Conservation (phyloP, 2,329 filamentous ascomycete genomes). For the Ascochyta viciae-villosae region DNA sequence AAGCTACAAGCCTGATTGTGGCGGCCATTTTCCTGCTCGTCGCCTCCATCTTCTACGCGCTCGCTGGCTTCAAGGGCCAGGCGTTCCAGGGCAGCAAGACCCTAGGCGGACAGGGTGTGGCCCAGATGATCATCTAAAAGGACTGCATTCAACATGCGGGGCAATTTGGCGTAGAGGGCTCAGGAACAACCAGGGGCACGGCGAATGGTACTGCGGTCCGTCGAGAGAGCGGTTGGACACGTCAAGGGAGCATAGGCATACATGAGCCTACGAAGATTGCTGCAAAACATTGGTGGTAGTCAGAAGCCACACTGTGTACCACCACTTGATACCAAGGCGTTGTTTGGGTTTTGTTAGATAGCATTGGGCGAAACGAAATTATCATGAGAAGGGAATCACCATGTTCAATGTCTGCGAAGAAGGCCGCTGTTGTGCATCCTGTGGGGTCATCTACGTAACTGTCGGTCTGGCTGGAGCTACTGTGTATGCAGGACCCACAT, state of each 20-base stretch:
- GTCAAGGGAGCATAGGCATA: background rate
- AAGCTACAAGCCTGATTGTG: slow-evolving; percentile 78
- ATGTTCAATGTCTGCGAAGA: slow-evolving; percentile 4
- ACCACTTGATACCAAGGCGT: slow-evolving; percentile 42
- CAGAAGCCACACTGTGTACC: slow-evolving; percentile 28
- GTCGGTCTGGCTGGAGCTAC: slow-evolving; percentile 8
- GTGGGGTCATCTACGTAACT: slow-evolving; percentile 24
- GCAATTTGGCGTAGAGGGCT: no score
- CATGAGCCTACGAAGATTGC: background rate
- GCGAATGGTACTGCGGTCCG: background rate
- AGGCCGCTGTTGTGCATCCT: slow-evolving; percentile 4
- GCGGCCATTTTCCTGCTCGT: slow-evolving; percentile 81
- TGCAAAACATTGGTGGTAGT: background rate
- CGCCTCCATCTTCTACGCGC: slow-evolving; percentile 79
- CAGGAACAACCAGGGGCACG: background rate
- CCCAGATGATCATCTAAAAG: slow-evolving; percentile 87
- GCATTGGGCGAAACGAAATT: slow-evolving; percentile 12
- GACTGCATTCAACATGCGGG: background rate
- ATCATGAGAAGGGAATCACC: slow-evolving; percentile 14
- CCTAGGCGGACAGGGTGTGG: slow-evolving; percentile 88
- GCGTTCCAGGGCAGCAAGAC: slow-evolving; percentile 94
- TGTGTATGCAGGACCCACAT: slow-evolving; percentile 20
- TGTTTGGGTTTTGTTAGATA: slow-evolving; percentile 18
- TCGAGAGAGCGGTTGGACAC: background rate
- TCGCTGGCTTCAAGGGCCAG: slow-evolving; percentile 82